Conservation (phyloP, 352 stramenopile genomes). For the Globisporangium spiculum region DNA sequence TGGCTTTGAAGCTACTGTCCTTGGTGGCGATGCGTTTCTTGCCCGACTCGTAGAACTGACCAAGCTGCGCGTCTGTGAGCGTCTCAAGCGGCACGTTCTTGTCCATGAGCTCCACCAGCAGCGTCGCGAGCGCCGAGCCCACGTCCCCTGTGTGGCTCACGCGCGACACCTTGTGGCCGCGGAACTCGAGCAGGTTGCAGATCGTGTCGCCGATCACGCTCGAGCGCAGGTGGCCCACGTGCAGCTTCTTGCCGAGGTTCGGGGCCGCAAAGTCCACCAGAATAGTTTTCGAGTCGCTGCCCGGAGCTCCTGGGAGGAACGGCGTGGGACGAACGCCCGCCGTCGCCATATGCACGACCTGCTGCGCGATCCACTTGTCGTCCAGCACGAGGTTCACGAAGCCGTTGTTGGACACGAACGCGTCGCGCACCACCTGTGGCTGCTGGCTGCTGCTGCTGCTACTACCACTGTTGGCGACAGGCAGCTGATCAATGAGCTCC, state of each 20-base stretch:
- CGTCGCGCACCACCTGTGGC: conserved; percentile 27
- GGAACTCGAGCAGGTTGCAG: conserved; percentile 80
- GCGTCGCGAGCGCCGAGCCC: conserved; percentile 70
- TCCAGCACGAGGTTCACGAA: conserved; percentile 79
- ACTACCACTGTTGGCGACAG: not conserved
- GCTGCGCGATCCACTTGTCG: conserved; percentile 64
- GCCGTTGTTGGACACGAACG: conserved; percentile 62
- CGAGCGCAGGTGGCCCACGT: conserved; percentile 79
- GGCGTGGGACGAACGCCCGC: conserved; percentile 6
- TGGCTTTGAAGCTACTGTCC: conserved; percentile 52
- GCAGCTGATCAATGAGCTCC: conserved; percentile 24
- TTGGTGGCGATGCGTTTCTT: conserved; percentile 41
- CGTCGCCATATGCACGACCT: conserved; percentile 61
- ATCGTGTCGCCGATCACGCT: conserved; percentile 80
- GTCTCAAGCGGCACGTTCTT: conserved; percentile 40
- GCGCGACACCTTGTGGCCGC: conserved; percentile 60
- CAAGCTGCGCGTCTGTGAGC: conserved; percentile 59
- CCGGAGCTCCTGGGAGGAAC: not conserved
- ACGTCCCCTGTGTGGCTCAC: conserved; percentile 81
- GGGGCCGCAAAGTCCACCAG: conserved; percentile 82
- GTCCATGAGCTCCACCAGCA: conserved; percentile 70
- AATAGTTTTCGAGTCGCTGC: conserved; percentile 26
- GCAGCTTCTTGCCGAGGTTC: conserved; percentile 85
- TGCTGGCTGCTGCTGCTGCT: not conserved
- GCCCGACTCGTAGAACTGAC: conserved; percentile 65